Evolutionary conservation across 257 asterid species (phyloP).

Genomic region (Striga asiatica): DNA sequence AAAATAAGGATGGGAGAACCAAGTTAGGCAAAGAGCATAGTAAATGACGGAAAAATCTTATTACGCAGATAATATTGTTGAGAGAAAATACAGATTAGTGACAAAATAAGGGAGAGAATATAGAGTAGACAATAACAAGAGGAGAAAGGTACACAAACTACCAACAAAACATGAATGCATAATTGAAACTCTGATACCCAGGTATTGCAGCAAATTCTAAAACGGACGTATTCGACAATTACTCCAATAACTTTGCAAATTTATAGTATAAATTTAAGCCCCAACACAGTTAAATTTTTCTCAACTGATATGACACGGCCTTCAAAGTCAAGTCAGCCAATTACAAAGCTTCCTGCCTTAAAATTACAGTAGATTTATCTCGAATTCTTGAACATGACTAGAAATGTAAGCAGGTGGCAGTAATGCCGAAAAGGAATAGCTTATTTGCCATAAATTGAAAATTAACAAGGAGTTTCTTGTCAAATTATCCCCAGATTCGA

Average conservation of each 20-base stretch:
- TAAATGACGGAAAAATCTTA: neutral
- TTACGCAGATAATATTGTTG: neutral
- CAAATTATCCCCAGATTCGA: neutral
- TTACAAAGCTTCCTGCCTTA: too few species aligned
- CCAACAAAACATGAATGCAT: neutral
- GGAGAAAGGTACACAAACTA: neutral
- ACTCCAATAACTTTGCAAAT: neutral
- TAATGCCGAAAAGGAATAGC: neutral
- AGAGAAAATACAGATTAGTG: neutral
- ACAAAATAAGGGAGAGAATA: neutral
- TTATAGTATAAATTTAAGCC: neutral
- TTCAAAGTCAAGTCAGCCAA: too few species aligned
- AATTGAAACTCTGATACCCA: neutral
- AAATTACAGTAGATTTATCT: neutral
- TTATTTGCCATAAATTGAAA: neutral
- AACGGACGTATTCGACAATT: slow-evolving; percentile 2
- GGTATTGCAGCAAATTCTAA: neutral
- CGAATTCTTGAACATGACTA: neutral
- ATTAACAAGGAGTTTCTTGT: neutral
- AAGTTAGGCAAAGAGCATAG: slow-evolving; percentile 7
- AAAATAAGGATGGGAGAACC: slow-evolving; percentile 19
- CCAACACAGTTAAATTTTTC: neutral
- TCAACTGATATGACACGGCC: neutral
- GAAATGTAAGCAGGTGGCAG: neutral
- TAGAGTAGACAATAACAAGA: neutral